A percentile compares a stretch with the other conserved stretches of the same genome.
These are phyloP conservation scores for Quercus phellos DNA, from an alignment of 331 rosid genomes.

Conservation along the genomic window DNA sequence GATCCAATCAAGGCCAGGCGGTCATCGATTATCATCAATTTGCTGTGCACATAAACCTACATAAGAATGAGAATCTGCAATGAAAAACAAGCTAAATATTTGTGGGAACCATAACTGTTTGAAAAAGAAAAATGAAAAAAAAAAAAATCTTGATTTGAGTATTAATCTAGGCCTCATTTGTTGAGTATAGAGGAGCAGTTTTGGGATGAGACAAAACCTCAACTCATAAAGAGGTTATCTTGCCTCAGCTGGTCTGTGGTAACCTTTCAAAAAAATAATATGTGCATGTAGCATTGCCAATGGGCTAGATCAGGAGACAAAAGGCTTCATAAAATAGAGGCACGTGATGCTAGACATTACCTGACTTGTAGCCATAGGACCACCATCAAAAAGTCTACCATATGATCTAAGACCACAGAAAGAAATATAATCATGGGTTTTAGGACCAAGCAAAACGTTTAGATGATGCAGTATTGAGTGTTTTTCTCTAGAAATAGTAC, in stretches of 20 bases:
- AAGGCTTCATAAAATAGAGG: not conserved
- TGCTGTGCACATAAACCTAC: slow-evolving; percentile 97
- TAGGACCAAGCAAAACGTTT: slow-evolving; percentile 62
- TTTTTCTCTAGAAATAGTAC: slow-evolving; percentile 87
- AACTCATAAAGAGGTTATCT: not conserved
- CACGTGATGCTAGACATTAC: slow-evolving; percentile 30
- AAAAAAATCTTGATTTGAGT: not conserved
- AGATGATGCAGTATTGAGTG: slow-evolving; percentile 77
- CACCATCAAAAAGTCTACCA: slow-evolving; percentile 75
- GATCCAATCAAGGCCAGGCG: slow-evolving; percentile 78
- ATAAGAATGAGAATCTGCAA: not conserved
- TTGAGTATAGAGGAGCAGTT: not conserved
- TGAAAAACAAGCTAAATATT: not conserved
- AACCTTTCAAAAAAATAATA: too few species aligned
- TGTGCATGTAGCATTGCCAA: not conserved
- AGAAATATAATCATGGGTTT: slow-evolving; percentile 78
- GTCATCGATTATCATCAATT: slow-evolving; percentile 90
- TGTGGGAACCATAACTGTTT: not conserved
- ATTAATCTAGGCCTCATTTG: not conserved
- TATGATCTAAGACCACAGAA: slow-evolving; percentile 86
- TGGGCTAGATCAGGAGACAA: not conserved
- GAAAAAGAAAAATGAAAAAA: slow-evolving; percentile 3
- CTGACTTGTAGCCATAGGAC: slow-evolving; percentile 95
- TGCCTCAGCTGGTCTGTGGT: too few species aligned
- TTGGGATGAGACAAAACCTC: not conserved